A percentile compares a stretch with the other conserved stretches of the same genome.
Evolutionary conservation across 2,329 filamentous ascomycete genomes (phyloP).

Genomic region (Coleophoma eucalyptorum): DNA sequence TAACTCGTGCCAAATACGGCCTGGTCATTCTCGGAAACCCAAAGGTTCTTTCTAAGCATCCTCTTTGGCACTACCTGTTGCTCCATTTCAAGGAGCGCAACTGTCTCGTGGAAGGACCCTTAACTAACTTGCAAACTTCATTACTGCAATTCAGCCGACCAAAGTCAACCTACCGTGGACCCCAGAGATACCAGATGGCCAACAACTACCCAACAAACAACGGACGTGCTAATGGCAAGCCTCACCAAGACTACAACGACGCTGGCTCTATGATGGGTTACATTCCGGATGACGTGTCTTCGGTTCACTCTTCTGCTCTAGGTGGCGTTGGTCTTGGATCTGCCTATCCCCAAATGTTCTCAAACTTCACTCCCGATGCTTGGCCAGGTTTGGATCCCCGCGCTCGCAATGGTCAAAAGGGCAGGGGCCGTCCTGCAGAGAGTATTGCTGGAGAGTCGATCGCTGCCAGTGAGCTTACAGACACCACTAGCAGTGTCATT

Average conservation of each 20-base stretch:
- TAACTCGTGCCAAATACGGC: constrained; percentile 95
- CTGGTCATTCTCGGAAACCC: constrained; percentile 96
- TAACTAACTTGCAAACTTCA: constrained; percentile 94
- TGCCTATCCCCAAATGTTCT: constrained; percentile 93
- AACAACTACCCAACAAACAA: constrained; percentile 46
- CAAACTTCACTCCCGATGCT: constrained; percentile 76
- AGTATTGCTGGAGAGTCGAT: constrained; percentile 91
- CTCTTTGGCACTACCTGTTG: constrained; percentile 92
- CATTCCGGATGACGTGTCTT: constrained; percentile 95
- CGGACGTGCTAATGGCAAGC: constrained; percentile 24
- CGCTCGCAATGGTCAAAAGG: constrained; percentile 64
- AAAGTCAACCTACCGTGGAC: constrained; percentile 85
- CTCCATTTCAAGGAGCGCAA: constrained; percentile 96
- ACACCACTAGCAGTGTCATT: constrained; percentile 74
- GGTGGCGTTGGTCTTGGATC: constrained; percentile 76
- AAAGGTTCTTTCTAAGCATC: constrained; percentile 96
- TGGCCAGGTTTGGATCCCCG: constrained; percentile 79
- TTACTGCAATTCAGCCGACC: constrained; percentile 92
- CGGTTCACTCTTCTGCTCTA: constrained; percentile 87
- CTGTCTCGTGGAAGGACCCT: constrained; percentile 90
- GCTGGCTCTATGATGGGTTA: constrained; percentile 89
- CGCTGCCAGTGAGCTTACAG: constrained; percentile 85
- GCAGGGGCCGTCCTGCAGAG: constrained; percentile 63
- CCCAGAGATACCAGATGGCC: constrained; percentile 81
- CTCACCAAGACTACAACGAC: constrained; percentile 43